phyloP scores from a whole-genome alignment of 768 basidiomycete genomes.

The Kwoniella dejecticola region DNA sequence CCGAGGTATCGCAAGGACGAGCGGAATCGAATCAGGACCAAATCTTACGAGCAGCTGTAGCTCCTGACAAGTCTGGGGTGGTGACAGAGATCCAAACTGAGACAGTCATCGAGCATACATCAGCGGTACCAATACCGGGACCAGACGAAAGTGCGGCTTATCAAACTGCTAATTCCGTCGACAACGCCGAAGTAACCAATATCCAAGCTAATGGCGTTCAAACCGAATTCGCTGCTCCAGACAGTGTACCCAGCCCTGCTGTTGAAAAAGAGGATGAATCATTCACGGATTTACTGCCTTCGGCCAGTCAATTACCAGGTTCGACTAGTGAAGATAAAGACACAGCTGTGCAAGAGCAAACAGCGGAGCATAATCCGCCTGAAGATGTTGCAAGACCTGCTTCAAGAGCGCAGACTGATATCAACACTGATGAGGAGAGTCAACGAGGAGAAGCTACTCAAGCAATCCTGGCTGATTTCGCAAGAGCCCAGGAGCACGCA shows the following conservation, averaged over 20 bases:
- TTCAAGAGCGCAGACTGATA: neutral
- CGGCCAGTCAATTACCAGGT: neutral
- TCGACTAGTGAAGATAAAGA: conserved; percentile 1
- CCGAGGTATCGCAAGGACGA: too few species aligned
- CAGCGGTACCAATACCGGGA: too few species aligned
- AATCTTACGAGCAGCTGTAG: too few species aligned
- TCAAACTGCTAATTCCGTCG: too few species aligned
- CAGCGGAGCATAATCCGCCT: neutral
- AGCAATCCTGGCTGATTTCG: conserved; percentile 14
- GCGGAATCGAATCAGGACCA: too few species aligned
- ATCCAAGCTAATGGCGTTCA: too few species aligned
- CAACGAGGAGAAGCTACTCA: conserved; percentile 1
- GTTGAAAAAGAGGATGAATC: neutral
- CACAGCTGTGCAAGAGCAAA: neutral
- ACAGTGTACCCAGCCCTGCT: neutral
- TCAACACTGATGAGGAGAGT: conserved; percentile 2
- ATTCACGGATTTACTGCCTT: neutral
- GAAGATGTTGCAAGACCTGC: neutral
- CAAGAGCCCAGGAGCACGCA: neutral
- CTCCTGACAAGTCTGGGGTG: too few species aligned
- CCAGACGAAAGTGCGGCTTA: too few species aligned
- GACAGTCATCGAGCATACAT: too few species aligned
- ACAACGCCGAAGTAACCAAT: too few species aligned
- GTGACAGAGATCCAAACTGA: too few species aligned
- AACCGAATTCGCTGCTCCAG: too few species aligned